These are phyloP conservation scores for Trifolium dubium DNA, from an alignment of 306 rosid genomes.

Conservation along the genomic window DNA sequence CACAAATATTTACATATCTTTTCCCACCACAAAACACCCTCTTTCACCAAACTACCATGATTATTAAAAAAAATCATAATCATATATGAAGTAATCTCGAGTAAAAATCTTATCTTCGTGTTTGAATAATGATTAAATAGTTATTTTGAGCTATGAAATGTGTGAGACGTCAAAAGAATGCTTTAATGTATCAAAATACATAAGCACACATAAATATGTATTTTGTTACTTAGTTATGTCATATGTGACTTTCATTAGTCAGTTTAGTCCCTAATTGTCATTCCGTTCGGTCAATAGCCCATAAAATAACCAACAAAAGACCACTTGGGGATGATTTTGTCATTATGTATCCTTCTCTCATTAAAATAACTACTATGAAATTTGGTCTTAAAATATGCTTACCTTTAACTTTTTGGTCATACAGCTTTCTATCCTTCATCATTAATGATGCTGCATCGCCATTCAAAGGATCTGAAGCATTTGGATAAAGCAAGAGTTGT, in stretches of 20 bases:
- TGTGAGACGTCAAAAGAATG: too few relatives aligned
- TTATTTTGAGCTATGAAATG: too few relatives aligned
- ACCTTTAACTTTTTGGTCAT: conserved; percentile 97
- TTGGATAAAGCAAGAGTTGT: conserved; percentile 94
- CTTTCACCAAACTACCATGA: too few relatives aligned
- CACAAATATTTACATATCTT: conserved; percentile 23
- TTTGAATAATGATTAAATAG: background rate
- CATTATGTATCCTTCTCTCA: background rate
- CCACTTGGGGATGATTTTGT: background rate
- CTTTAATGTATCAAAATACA: too few relatives aligned
- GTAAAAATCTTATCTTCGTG: conserved; percentile 3
- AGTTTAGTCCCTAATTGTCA: too few relatives aligned
- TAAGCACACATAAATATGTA: too few relatives aligned
- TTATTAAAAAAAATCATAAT: too few relatives aligned
- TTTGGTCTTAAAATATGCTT: conserved; percentile 26
- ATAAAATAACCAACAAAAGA: too few relatives aligned
- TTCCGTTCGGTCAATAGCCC: too few relatives aligned
- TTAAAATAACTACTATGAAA: background rate
- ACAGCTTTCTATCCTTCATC: conserved; percentile 85
- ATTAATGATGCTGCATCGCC: conserved; percentile 96
- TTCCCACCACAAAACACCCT: background rate
- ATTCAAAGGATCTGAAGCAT: conserved; percentile 95
- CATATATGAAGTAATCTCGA: conserved; percentile 28
- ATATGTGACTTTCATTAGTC: too few relatives aligned
- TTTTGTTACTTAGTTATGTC: too few relatives aligned